Conservation (phyloP, 2,329 filamentous ascomycete genomes). For the Periglandula ipomoeae region DNA sequence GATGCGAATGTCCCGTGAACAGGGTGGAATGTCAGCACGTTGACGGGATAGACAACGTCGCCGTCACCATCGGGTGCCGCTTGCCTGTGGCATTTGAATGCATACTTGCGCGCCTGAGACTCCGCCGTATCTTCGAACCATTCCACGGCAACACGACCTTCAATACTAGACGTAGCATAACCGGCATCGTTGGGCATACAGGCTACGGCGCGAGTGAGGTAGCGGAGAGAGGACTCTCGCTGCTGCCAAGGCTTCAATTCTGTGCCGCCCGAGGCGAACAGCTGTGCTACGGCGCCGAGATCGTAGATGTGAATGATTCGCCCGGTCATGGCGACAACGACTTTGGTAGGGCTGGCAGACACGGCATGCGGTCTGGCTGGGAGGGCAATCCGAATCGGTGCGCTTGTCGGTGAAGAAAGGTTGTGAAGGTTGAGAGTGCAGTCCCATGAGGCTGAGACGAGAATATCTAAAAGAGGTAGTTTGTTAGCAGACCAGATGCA, state of each 20-base stretch:
- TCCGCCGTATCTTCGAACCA: slow-evolving; percentile 90
- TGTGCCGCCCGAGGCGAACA: slow-evolving; percentile 36
- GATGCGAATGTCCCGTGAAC: slow-evolving; percentile 77
- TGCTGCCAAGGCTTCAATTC: slow-evolving; percentile 77
- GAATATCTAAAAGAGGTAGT: slow-evolving; percentile 44
- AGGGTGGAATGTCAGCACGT: slow-evolving; percentile 82
- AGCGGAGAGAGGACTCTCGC: slow-evolving; percentile 88
- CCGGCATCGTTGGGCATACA: slow-evolving; percentile 97
- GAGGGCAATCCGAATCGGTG: slow-evolving; percentile 58
- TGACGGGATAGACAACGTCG: slow-evolving; percentile 86
- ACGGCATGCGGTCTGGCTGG: slow-evolving; percentile 86
- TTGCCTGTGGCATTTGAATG: slow-evolving; percentile 96
- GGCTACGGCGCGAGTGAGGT: slow-evolving; percentile 84
- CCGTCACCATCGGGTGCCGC: slow-evolving; percentile 51
- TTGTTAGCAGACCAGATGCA: background rate
- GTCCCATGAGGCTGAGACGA: slow-evolving; percentile 93
- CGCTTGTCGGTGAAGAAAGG: slow-evolving; percentile 39
- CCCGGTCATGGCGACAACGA: slow-evolving; percentile 92
- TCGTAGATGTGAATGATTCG: slow-evolving; percentile 95
- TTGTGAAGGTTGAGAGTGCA: slow-evolving; percentile 79
- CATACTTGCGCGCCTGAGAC: slow-evolving; percentile 88
- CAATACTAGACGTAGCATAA: slow-evolving; percentile 86
- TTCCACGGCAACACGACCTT: slow-evolving; percentile 91
- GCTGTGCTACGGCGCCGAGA: slow-evolving; percentile 54
- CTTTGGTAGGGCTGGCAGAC: slow-evolving; percentile 65